Evolutionary conservation across 768 basidiomycete genomes (phyloP), one percentile per base, ranked within the genome.

Genomic region (Auricularia cornea): DNA sequence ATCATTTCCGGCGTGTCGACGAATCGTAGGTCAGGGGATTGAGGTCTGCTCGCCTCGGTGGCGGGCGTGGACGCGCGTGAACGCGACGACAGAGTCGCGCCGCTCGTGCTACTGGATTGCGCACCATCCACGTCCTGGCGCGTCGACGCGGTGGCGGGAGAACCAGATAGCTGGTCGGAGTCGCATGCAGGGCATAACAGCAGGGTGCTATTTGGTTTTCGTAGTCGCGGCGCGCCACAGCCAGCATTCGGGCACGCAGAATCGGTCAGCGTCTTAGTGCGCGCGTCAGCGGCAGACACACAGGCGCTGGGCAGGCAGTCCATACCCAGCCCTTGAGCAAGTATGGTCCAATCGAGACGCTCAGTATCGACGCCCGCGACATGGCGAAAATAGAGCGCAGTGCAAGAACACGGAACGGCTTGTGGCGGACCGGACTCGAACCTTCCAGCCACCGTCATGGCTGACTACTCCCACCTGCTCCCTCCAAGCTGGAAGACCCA

Each of bases 401-500:
- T 20, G n/a, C n/a, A n/a, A n/a, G n/a, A n/a, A n/a, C n/a, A n/a
- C n/a, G n/a, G n/a, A n/a, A n/a, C n/a, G n/a, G n/a, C n/a, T n/a
- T n/a, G n/a, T n/a, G 6, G 44, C 10, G 16, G 6, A 18, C 44
- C 44, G 10, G 23, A 20, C 44, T 48, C 44, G 23, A 18, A 10
- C 35, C 35, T 8, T 10, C 44, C 44, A 12, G 20, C 23, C 23
- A 20, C 44, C 11, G 20, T 18, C 60, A 65, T 65, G 64, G n/a
- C 64, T 28, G 64, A 65, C 52, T 74, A 68, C 63, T 75, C 78
- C 12, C 78, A 98, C 71, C 80, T 98, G n/a, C 82, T 98, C 11
- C 94, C 96, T 33, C 92, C 94, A 0, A 92, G 87, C 70, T 98
- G 95, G 96, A 93, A 90, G 73, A 69, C 83, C 1, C 87, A 92